phyloP scores from a whole-genome alignment of 345 rosid genomes.

The Rubroshorea leprosula region DNA sequence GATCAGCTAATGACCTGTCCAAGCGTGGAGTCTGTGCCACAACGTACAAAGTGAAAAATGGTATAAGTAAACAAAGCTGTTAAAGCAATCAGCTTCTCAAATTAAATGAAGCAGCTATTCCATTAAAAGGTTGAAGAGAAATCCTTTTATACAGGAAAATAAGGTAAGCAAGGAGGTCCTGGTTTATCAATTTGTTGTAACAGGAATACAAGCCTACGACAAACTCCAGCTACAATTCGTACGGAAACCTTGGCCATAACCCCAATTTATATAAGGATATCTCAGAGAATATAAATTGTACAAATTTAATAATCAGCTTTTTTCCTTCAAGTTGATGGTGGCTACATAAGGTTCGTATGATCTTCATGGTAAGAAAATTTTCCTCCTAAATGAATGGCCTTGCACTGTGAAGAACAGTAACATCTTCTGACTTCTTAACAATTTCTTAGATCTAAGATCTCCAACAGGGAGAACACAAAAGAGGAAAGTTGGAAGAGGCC shows the following conservation, averaged over 20 bases:
- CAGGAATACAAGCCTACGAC: too few relatives aligned
- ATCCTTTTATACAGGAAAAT: too few relatives aligned
- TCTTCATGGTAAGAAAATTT: neutral
- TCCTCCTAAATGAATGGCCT: neutral
- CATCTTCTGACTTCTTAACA: neutral
- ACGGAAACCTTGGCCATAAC: too few relatives aligned
- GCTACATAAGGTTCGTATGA: too few relatives aligned
- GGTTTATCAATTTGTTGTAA: too few relatives aligned
- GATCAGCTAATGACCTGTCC: constrained; percentile 31
- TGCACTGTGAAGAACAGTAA: neutral
- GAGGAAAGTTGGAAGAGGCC: neutral
- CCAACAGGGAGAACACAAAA: too few relatives aligned
- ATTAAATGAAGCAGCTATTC: neutral
- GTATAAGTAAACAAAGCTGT: neutral
- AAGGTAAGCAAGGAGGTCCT: neutral
- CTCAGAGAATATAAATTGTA: neutral
- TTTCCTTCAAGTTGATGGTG: too few relatives aligned
- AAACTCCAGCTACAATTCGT: too few relatives aligned
- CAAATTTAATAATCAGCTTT: too few relatives aligned
- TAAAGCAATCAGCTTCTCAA: neutral
- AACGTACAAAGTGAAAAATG: neutral
- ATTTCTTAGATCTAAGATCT: neutral
- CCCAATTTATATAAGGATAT: neutral
- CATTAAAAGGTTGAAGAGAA: neutral
- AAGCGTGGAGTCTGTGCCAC: constrained; percentile 33